These are phyloP conservation scores for Corynespora cassiicola DNA, from an alignment of 2,329 filamentous ascomycete genomes.

Conservation along the genomic window DNA sequence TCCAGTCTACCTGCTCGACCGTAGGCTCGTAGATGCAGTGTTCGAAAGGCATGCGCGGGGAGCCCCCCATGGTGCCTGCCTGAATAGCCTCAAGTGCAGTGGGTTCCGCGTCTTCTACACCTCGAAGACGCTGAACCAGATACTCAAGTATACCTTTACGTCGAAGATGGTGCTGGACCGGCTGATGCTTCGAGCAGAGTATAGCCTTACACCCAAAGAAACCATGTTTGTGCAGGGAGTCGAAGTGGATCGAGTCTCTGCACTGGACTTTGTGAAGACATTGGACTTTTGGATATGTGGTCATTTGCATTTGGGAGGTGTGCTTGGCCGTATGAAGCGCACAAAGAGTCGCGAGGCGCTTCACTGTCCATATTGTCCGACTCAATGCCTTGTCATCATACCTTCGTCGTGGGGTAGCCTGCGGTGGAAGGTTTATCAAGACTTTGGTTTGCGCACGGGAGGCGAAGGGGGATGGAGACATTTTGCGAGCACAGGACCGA, in stretches of 20 bases:
- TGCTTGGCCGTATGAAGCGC: conserved; percentile 5
- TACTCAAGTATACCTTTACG: conserved; percentile 11
- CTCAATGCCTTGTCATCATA: no score
- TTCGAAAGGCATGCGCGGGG: conserved; percentile 14
- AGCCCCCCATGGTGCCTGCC: conserved; percentile 6
- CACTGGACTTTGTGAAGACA: neutral
- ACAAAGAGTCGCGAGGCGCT: neutral
- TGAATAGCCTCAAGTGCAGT: conserved; percentile 11
- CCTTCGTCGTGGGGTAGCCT: no score
- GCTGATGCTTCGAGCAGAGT: conserved; percentile 13
- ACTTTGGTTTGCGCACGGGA: conserved; percentile 6
- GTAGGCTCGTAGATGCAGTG: conserved; percentile 6
- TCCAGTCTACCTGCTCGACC: conserved; percentile 12
- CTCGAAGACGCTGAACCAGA: conserved; percentile 3
- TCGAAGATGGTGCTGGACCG: conserved; percentile 18
- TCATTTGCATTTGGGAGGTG: neutral
- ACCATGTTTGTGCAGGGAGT: conserved; percentile 4
- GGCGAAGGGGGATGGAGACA: conserved; percentile 8
- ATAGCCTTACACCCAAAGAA: conserved; percentile 7
- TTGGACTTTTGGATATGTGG: conserved; percentile 2
- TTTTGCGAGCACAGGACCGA: neutral
- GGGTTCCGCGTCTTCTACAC: conserved; percentile 6
- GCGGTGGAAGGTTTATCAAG: neutral
- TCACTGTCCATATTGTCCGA: conserved; percentile 9
- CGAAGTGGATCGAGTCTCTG: neutral